A percentile compares a stretch with the other conserved stretches of the same genome.
Evolutionary conservation across 305 asterid genomes (phyloP).

Genomic region (Fraxinus xanthoxyloides): DNA sequence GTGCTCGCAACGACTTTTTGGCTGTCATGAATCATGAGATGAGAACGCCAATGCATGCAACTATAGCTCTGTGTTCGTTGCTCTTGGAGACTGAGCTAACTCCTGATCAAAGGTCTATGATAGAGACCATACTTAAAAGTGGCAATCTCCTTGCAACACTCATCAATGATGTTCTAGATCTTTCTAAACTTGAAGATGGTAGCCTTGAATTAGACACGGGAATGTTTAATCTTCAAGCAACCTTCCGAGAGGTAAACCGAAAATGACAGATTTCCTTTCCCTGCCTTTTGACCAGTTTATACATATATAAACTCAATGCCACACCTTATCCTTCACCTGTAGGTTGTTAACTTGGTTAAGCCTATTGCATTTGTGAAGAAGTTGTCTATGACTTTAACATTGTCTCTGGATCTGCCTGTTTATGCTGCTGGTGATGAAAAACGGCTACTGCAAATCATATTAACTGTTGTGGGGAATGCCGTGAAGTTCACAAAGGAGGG

Average conservation of each 20-base stretch:
- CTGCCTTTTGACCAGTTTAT: neutral
- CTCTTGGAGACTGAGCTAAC: conserved; percentile 68
- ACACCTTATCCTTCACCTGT: conserved; percentile 10
- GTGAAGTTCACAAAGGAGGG: conserved; percentile 75
- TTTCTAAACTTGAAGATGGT: conserved; percentile 75
- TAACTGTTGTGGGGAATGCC: conserved; percentile 62
- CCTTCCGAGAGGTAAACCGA: conserved; percentile 50
- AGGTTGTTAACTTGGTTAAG: conserved; percentile 63
- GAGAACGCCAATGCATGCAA: conserved; percentile 78
- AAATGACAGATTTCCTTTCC: neutral
- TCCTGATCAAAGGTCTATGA: conserved; percentile 68
- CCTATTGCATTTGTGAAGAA: conserved; percentile 71
- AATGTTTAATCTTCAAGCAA: conserved; percentile 50
- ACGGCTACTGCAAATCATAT: conserved; percentile 59
- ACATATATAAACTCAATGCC: neutral
- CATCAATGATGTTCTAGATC: conserved; percentile 65
- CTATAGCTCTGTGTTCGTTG: conserved; percentile 60
- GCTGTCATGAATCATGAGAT: conserved; percentile 85
- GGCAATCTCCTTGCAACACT: conserved; percentile 68
- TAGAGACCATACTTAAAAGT: conserved; percentile 71
- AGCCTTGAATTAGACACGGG: conserved; percentile 51
- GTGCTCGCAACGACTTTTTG: conserved; percentile 69
- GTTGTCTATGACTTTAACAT: conserved; percentile 44
- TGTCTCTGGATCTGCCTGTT: conserved; percentile 53
- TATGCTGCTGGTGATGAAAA: conserved; percentile 64